Evolutionary conservation across 176 grass and related monocot species (phyloP), one percentile per base, ranked within the genome.

Genomic region (Paspalum vaginatum): DNA sequence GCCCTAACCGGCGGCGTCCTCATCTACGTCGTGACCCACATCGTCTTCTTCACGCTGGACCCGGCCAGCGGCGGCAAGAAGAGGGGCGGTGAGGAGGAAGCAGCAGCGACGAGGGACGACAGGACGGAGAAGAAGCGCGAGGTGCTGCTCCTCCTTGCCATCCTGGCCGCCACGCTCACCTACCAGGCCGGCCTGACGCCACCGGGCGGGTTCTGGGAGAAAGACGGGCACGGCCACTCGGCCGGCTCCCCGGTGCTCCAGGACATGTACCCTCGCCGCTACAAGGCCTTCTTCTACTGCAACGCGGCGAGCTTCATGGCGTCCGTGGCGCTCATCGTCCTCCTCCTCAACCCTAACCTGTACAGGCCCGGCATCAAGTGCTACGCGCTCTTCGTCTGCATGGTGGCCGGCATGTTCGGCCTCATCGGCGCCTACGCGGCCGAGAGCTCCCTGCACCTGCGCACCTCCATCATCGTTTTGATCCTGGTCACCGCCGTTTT

Each of bases 171-270:
- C 0, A 69, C 59, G 0, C 43, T 77, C 3, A 62, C 83, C 16
- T 85, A 79, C 40, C 83, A 85, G 38, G 83, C 63, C 18, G 83
- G 83, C 13, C 39, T 85, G 43, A 85, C 66, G 11, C 83, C 74
- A 2, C 83, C 83, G 0, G 74, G 83, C 16, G 83, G 74, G 6
- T 13, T 85, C 4, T 85, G 73, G 73, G 41, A 45, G 0, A 54
- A 50, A 0, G 5, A 84, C 15, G 15, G 42, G 9, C 1, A 0
- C 10, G 9, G 37, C 16, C 9, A 16, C n/a, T 8, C 20, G 0
- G 55, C 55, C 5, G 58, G 74, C 15, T 17, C 9, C 56, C 58
- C 10, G 5, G 14, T 68, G 8, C 65, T 85, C 11, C 53, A 57
- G 0, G 74, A 79, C 65, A 70, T 27, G n/a, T n/a, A n/a, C n/a